A percentile compares a stretch with the other conserved stretches of the same genome.
phyloP scores from a whole-genome alignment of 192 early-diverging fungal species.

The Borealophlyctis nickersoniae region DNA sequence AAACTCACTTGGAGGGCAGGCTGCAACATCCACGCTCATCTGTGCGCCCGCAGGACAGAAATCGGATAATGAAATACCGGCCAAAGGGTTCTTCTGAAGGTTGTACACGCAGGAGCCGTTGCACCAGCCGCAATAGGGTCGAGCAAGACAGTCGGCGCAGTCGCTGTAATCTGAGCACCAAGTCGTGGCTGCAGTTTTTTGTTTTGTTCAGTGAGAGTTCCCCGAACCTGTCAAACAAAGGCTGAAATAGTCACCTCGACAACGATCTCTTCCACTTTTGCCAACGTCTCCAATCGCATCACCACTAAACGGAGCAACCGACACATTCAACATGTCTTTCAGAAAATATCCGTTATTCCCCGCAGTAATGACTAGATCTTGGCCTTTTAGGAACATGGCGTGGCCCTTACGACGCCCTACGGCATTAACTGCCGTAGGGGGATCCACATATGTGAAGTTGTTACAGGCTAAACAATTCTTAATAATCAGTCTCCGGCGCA shows the following conservation, averaged over 20 bases:
- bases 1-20: neutral
- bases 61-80: neutral
- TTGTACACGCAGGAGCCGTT: constrained; percentile 10
- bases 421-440: neutral
- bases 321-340: constrained; percentile 14
- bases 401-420: constrained; percentile 9
- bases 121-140: constrained; percentile 28
- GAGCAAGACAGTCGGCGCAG: constrained; percentile 24
- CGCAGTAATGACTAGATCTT: neutral
- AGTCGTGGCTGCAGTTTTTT: neutral
- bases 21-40: too few species aligned
- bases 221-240: neutral
- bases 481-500: neutral
- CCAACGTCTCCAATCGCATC: neutral
- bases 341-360: constrained; percentile 19
- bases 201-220: neutral
- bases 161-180: constrained; percentile 23
- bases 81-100: neutral
- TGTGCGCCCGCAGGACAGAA: neutral
- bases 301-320: neutral
- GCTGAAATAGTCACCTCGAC: neutral
- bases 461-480: neutral
- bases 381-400: neutral
- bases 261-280: neutral
- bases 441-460: neutral